Base-by-base conservation (phyloP, 768 basidiomycete species). In the Tricholoma matsutake region DNA sequence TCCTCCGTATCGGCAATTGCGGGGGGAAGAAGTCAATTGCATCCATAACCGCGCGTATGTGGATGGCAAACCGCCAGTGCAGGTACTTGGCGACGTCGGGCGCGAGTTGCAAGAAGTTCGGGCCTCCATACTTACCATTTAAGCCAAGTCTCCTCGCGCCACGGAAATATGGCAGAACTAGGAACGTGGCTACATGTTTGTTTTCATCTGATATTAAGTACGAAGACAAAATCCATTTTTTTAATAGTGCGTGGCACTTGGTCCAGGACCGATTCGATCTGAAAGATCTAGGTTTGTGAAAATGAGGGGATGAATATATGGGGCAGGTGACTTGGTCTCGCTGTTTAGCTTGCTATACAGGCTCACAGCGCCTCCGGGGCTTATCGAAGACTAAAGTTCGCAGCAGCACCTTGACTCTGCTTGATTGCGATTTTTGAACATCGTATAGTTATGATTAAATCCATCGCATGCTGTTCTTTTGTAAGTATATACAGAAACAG, bases 11-110 rank as follows among this genome's bases (percentile, higher is more conserved):
- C 6, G 1, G 22, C 51, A 7, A 54, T 47, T 70, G 1, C 67
- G 58, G 7, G 69, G 69, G 16, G 67, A 70, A 53, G 66, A 35
- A 0, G 62, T 45, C n/a, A 67, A 62, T 43, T 67, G 68, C 18
- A 60, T 70, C 2, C 61, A 55, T 18, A 60, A 64, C 20, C 57
- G 64, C 8, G 64, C 67, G 7, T 34, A 59, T 25, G 58, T 60
- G 5, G 64, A 67, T 31, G 28, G 13, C 9, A 61, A 59, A 29
- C 4, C 32, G 6, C 58, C 63, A 1, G 20, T 62, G 10, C 54
- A 55, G 13, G 58, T 67, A 9, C 41, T 61, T 34, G 34, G 54
- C n/a, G 65, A 67, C n/a, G 58, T 70, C 35, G 57, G 49, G 32
- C 7, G 49, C 18, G 69, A 70, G 25, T 13, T 64, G 14, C 14